Evolutionary conservation across 352 stramenopile species (phyloP), one percentile per base, ranked within the genome.

Genomic region (Phytophthora melonis): DNA sequence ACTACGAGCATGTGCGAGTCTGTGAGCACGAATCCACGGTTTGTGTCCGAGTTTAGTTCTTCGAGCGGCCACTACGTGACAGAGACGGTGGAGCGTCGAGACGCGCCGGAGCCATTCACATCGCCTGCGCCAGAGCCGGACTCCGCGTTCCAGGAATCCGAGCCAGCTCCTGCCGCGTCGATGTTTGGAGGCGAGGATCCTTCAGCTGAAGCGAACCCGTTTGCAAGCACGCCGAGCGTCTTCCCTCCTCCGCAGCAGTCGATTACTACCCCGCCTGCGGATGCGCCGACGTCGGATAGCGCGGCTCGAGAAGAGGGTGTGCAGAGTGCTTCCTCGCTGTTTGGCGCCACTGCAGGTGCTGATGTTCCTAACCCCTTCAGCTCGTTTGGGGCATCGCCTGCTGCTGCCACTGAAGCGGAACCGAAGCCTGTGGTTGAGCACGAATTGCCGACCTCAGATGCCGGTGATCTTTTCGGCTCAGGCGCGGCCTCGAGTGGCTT

Each of bases 391-490:
- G 65, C 67, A 18, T 45, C 59, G 5, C 27, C 71, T 34, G 53
- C 63, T 43, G 36, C 61, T 43, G 36, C 61, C 4, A 21, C 61
- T 52, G 7, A 49, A 60, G 49, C 19, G 34, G 61, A 66, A 59
- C 23, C 63, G 8, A 67, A 69, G 16, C 36, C 61, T 52, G 56
- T 69, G 45, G 60, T 54, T 5, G 79, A 87, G 58, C 80, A 90
- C 45, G 86, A 94, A 25, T 61, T 89, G 8, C 75, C 85, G 2
- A 86, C 82, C 19, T 79, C 79, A 49, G 82, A 90, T 63, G 82
- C 84, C 25, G 76, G 71, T n/a, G 77, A 88, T 64, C 57, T 94
- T 23, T 93, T 94, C 77, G 82, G 74, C 2, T 78, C 83, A 27
- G 61, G 36, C 57, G 50, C 79, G 65, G 36, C 83, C 30, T 62